Percentiles rank a stretch among this genome's conserved stretches.
Conservation (phyloP, 371 early-diverging fungal genomes). For the Saksenaea oblongispora region DNA sequence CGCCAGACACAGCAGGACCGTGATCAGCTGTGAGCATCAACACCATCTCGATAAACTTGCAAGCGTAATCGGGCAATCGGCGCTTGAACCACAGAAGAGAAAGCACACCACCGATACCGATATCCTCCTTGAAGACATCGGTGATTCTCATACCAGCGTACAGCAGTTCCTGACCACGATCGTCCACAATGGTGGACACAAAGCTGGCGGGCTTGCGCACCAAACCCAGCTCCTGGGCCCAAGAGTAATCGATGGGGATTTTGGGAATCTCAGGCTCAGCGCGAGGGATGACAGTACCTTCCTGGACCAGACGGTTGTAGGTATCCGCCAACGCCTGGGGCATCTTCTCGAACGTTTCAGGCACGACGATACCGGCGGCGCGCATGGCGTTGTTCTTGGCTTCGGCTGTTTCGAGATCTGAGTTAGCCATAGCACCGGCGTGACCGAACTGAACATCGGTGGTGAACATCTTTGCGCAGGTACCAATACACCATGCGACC, state of each 20-base stretch:
- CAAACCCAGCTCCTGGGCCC: conserved; percentile 98
- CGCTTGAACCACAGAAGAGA: conserved; percentile 98
- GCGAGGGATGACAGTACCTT: conserved; percentile 68
- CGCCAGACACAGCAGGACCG: conserved; percentile 79
- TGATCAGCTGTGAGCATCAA: conserved; percentile 99
- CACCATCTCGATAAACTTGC: conserved; percentile 98
- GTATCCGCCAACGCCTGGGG: conserved; percentile 80
- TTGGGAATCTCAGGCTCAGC: conserved; percentile 95
- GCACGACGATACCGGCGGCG: conserved; percentile 89
- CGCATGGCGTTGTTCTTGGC: conserved; percentile 94
- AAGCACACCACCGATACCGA: conserved; percentile 97
- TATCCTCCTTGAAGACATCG: conserved; percentile 96
- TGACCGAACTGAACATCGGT: conserved; percentile 98
- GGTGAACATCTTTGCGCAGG: conserved; percentile 97
- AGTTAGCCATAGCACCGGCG: conserved; percentile 97
- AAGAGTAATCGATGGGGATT: conserved; percentile 98
- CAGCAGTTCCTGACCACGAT: conserved; percentile 97
- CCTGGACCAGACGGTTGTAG: conserved; percentile 77
- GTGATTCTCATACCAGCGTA: conserved; percentile 98
- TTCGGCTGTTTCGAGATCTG: conserved; percentile 93
- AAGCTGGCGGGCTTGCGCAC: conserved; percentile 98
- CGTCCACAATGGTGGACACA: conserved; percentile 97
- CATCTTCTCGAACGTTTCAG: conserved; percentile 95
- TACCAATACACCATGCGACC: conserved; percentile 98
- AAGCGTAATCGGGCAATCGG: conserved; percentile 91